Evolutionary conservation across 2,329 filamentous ascomycete species (phyloP), one percentile per base, ranked within the genome.

Genomic region (Penicillium paneum): DNA sequence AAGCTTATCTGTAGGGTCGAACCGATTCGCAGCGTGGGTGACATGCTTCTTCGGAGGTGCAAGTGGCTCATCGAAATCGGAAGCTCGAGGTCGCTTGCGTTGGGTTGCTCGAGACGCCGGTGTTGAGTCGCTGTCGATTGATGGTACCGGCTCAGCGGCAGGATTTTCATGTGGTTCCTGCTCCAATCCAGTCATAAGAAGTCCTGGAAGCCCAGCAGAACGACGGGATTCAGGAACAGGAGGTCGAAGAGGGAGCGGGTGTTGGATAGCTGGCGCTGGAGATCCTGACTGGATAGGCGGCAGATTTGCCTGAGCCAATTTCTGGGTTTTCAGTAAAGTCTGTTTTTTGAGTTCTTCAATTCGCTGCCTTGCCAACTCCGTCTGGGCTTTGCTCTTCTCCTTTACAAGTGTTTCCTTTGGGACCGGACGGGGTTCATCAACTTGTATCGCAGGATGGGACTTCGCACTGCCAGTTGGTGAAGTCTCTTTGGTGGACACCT

Each of bases 291-390:
- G n/a, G 1, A 15, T 15, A 5, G 45, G 17, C 24, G 34, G 11
- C 39, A 49, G 52, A 36, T 28, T 42, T 17, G 28, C 29, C 12
- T 49, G 50, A 15, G 28, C 24, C 24, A 44, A 43, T 67, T 66
- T 71, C 62, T 67, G 73, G 55, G 45, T 71, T 63, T 69, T 76
- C 62, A 74, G 70, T 13, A 78, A 63, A 49, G 72, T 71, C 59
- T 71, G 73, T 53, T 83, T 86, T 62, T 85, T 84, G 21, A 94
- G 75, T 21, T 87, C 87, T 56, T 91, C 89, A 67, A 96, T 86
- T 62, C 90, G 91, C 67, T 90, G 83, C 60, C 90, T 85, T 43
- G 92, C 79, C 31, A 91, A 75, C 55, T 90, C 89, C 56, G 89
- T 96, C 60, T 91, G 82, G 17, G 83, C 83, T 66, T 87, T 83